A percentile compares a stretch with the other conserved stretches of the same genome.
These are phyloP conservation scores for Blastobotrys elegans DNA, from an alignment of 1,139 yeast genomes.

Conservation along the genomic window DNA sequence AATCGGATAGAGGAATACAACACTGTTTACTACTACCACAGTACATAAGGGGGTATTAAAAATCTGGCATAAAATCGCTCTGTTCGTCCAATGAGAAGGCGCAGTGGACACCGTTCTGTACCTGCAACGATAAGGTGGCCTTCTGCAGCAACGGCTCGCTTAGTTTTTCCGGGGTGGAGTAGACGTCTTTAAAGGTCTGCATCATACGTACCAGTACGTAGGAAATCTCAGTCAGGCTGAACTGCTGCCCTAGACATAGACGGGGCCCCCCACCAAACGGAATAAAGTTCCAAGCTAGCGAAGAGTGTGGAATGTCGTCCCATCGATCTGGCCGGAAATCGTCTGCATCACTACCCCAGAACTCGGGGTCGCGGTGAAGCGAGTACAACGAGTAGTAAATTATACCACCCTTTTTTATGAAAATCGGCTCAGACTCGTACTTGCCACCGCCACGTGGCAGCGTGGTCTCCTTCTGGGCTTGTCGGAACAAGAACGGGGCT, in stretches of 20 bases:
- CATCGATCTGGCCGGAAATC: slow-evolving; percentile 52
- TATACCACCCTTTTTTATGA: slow-evolving; percentile 44
- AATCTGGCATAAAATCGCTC: neutral
- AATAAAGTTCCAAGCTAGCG: slow-evolving; percentile 31
- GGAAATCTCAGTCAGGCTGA: slow-evolving; percentile 52
- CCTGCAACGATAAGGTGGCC: slow-evolving; percentile 3
- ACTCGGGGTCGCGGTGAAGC: slow-evolving; percentile 42
- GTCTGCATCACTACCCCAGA: slow-evolving; percentile 47
- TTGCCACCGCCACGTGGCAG: slow-evolving; percentile 38
- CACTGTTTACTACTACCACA: too few relatives aligned
- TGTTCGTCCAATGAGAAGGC: neutral
- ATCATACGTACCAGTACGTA: slow-evolving; percentile 44
- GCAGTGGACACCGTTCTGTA: slow-evolving; percentile 5
- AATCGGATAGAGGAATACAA: too few relatives aligned
- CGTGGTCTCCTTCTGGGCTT: slow-evolving; percentile 36
- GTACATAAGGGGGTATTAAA: too few relatives aligned
- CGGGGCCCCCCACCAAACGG: slow-evolving; percentile 57
- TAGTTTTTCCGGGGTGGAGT: slow-evolving; percentile 10
- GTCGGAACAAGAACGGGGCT: slow-evolving; percentile 51
- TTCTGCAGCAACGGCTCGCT: slow-evolving; percentile 1
- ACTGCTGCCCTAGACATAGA: slow-evolving; percentile 55
- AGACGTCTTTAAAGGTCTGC: slow-evolving; percentile 32
- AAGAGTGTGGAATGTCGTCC: slow-evolving; percentile 28
- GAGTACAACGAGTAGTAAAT: slow-evolving; percentile 43
- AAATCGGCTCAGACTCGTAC: slow-evolving; percentile 41